phyloP scores from a whole-genome alignment of 176 grass and related monocot species.

The Tillandsia fasciculata region DNA sequence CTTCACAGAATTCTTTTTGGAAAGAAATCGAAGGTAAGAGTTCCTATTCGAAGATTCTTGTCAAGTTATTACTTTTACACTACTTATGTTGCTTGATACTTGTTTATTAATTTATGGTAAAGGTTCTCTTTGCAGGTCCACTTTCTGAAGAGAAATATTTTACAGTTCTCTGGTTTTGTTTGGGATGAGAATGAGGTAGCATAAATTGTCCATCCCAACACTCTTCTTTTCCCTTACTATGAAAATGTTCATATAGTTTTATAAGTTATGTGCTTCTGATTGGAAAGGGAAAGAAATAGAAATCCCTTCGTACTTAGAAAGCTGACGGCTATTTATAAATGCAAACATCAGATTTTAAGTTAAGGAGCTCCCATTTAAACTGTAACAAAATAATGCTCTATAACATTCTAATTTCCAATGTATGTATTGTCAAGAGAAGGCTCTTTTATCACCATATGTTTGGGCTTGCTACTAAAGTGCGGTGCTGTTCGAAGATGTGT shows the following conservation, averaged over 20 bases:
- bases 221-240: background rate
- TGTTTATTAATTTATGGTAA: slow-evolving; percentile 14
- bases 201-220: slow-evolving; percentile 2
- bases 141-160: slow-evolving; percentile 81
- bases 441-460: no score
- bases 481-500: no score
- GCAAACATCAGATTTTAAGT: no score
- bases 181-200: slow-evolving; percentile 72
- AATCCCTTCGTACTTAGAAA: no score
- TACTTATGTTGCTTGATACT: slow-evolving; percentile 1
- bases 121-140: slow-evolving; percentile 38
- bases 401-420: no score
- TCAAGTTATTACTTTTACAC: background rate
- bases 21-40: slow-evolving; percentile 66
- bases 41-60: slow-evolving; percentile 1
- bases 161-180: slow-evolving; percentile 94
- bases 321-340: no score
- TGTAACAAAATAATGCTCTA: no score
- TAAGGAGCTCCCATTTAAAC: no score
- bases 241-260: background rate
- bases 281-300: no score
- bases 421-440: no score
- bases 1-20: slow-evolving; percentile 79
- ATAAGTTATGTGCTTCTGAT: no score
- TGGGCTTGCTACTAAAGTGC: no score